Base-by-base conservation (phyloP, 441 rosid species). In the Sinapis alba region DNA sequence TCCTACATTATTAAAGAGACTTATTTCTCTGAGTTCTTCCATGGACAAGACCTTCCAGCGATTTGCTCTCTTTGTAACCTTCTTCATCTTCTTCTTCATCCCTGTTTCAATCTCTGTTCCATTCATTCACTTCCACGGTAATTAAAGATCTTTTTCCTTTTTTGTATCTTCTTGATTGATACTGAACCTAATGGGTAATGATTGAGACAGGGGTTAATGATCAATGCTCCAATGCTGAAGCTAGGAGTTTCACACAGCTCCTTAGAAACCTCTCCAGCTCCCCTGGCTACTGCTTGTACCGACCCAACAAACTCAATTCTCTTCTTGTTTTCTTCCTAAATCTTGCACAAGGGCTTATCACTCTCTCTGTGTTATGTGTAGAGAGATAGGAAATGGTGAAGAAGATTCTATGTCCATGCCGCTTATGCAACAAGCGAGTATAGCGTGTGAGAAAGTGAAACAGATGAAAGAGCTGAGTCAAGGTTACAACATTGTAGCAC, bases 371-470 rank as follows among this genome's bases (percentile, higher is more conserved):
- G 23, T 51, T 23, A 18, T 77, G 8, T 72, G 78, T 27, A 78
- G 78, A 78, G 81, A 78, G 62, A 78, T 78, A 54, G 78, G 78
- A 61, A 53, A 68, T 6, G 81, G 78, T 56, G 47, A 30, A 0
- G 0, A 27, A 20, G 71, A 78, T 56, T 78, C 81, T 0, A 11
- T 21, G 65, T 19, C 4, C 9, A 78, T 73, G 81, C 74, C 81
- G 3, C 73, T 77, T 6, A 59, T 2, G 5, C 28, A 66, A 5
- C 96, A 94, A 96, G 85, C 88, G 3, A 73, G 57, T 61, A 18
- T 83, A 81, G 96, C 92, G 19, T 93, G 97, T 78, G 90, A 90
- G 75, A 87, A 91, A 94, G 88, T 94, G 45, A 94, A 87, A 82
- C 61, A 38, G 21, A 85, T 89, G 84, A 85, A 83, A 62, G 88